Evolutionary conservation across 176 grass and related monocot genomes (phyloP).

Genomic region (Cenchrus americanus): DNA sequence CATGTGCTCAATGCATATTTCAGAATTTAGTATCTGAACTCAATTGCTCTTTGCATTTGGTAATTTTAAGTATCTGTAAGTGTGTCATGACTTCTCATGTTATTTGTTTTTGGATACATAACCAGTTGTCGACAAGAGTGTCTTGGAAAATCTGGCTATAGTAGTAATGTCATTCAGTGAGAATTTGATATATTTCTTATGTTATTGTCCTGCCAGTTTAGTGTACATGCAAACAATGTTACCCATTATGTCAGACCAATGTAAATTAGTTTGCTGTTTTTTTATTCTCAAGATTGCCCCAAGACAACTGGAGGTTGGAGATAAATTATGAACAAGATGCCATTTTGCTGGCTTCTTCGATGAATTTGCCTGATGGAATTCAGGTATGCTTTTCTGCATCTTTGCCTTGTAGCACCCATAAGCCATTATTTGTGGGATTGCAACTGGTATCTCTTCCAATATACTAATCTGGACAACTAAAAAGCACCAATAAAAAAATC

Average conservation of each 20-base stretch:
- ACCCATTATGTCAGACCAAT: neutral
- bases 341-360: constrained; percentile 89
- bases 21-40: neutral
- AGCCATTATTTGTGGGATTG: neutral
- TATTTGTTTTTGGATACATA: neutral
- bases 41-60: neutral
- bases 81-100: neutral
- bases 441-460: neutral
- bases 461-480: neutral
- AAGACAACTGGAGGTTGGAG: constrained; percentile 77
- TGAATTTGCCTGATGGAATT: constrained; percentile 86
- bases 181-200: neutral
- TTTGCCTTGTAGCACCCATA: neutral
- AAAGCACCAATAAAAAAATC: neutral
- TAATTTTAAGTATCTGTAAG: neutral
- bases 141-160: constrained; percentile 26
- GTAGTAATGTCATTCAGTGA: neutral
- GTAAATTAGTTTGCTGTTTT: constrained; percentile 15
- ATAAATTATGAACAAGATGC: constrained; percentile 85
- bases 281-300: constrained; percentile 58
- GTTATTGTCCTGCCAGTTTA: neutral
- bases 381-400: constrained; percentile 59
- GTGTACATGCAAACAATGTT: neutral
- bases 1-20: neutral
- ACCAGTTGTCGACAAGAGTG: neutral